Evolutionary conservation across 1,284 basidiomycete species (phyloP), one percentile per base, ranked within the genome.

Genomic region (Filobasidium uniguttulatum): DNA sequence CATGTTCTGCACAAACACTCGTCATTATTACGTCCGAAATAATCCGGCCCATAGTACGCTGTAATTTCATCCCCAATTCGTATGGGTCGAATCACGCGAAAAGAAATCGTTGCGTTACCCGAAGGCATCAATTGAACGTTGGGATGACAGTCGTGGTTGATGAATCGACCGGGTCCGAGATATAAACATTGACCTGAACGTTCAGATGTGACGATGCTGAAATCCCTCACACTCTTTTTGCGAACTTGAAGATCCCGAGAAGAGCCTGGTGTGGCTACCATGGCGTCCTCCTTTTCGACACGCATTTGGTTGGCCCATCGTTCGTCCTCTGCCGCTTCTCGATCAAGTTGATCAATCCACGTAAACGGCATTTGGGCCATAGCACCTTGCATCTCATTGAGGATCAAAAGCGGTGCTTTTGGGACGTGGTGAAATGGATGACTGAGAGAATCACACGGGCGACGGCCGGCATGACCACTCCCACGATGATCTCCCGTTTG

Each of bases 71-170:
- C 67, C 5, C 67, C 67, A 25, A 67, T 59, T 41, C 46, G 54
- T 35, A 70, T 61, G 10, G 58, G 60, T 3, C 58, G 49, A 5
- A 58, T 40, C 1, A 62, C 61, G 23, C 61, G 48, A 47, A 68
- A 70, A 2, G 68, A 64, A 12, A 70, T 64, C 31, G 60, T 60
- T 36, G 61, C 61, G 8, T 60, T 62, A 29, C 62, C 36, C 15
- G 34, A 61, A 28, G 62, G 44, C 8, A 62, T 55, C 19, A 70
- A 52, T 53, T 66, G 62, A 31, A 68, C 66, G 50, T 68, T 68
- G 5, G 67, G 67, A 12, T 60, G 53, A 52, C 68, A 70, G 50
- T 70, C 68, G 45, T 70, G 68, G 51, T 70, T 70, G 35, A 70
- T 52, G 44, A 70, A 70, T 20, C 67, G 57, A 0, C 67, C 68